phyloP scores from a whole-genome alignment of 352 stramenopile genomes.

The Globisporangium heterothallicum region DNA sequence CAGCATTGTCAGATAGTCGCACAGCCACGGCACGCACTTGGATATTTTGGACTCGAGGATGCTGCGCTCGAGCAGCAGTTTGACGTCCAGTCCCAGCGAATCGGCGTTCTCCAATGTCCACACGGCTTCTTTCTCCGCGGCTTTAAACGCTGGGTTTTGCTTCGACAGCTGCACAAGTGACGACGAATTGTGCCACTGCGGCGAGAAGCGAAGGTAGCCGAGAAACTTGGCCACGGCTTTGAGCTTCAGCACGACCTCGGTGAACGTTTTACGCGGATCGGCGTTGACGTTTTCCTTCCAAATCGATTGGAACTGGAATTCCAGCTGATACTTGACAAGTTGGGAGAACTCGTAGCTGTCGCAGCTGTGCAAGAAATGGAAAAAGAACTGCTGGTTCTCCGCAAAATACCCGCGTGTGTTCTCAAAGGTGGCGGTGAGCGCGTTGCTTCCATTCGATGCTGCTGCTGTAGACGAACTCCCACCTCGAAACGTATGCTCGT shows the following conservation, averaged over 20 bases:
- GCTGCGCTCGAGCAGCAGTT: conserved; percentile 36
- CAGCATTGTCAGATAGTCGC: conserved; percentile 62
- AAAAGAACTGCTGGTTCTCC: conserved; percentile 75
- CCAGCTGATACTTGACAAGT: conserved; percentile 51
- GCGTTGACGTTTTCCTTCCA: conserved; percentile 8
- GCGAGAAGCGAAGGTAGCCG: conserved; percentile 54
- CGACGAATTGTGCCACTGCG: conserved; percentile 47
- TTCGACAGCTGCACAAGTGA: conserved; percentile 21
- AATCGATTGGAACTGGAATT: conserved; percentile 39
- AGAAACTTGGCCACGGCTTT: conserved; percentile 71
- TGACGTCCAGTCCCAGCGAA: conserved; percentile 35
- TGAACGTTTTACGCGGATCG: conserved; percentile 57
- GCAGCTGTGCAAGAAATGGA: conserved; percentile 58
- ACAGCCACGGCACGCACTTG: conserved; percentile 62
- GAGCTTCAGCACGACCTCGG: conserved; percentile 45
- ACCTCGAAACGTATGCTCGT: not conserved
- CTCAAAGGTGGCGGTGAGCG: conserved; percentile 20
- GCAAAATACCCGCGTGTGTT: conserved; percentile 38
- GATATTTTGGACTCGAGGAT: conserved; percentile 31
- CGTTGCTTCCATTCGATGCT: conserved; percentile 6
- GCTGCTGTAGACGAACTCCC: not conserved
- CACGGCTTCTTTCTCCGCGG: conserved; percentile 44
- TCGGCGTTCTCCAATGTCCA: conserved; percentile 33
- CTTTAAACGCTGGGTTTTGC: conserved; percentile 47
- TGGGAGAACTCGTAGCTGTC: conserved; percentile 62